Conservation (phyloP, 2,329 filamentous ascomycete genomes). For the Penicillium olsonii region DNA sequence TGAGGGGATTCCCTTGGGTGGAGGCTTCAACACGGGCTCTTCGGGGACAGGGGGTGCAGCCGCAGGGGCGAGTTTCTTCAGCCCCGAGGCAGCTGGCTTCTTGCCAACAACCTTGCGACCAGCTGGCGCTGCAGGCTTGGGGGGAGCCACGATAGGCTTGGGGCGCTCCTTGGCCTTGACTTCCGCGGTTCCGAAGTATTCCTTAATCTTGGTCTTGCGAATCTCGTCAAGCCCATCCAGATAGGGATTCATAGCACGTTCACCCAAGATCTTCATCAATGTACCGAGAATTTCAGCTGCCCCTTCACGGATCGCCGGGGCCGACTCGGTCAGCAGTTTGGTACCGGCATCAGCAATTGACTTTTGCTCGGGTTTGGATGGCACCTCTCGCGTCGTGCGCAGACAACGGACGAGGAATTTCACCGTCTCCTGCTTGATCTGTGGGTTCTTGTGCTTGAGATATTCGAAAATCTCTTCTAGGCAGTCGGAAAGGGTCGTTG, state of each 20-base stretch:
- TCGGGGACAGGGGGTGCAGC: conserved; percentile 25
- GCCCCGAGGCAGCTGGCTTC: conserved; percentile 48
- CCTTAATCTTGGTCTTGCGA: conserved; percentile 91
- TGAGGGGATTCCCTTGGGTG: conserved; percentile 44
- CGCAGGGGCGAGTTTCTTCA: conserved; percentile 52
- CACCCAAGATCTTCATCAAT: conserved; percentile 97
- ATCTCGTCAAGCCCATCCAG: conserved; percentile 94
- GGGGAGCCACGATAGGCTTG: conserved; percentile 67
- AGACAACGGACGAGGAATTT: conserved; percentile 90
- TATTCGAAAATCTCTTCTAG: conserved; percentile 88
- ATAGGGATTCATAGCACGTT: conserved; percentile 90
- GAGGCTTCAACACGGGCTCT: conserved; percentile 46
- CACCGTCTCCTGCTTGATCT: conserved; percentile 93
- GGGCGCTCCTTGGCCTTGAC: conserved; percentile 91
- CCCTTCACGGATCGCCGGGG: conserved; percentile 79
- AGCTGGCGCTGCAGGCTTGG: conserved; percentile 59
- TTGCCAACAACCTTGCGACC: conserved; percentile 59
- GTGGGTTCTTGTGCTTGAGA: conserved; percentile 91
- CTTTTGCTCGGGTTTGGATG: conserved; percentile 78
- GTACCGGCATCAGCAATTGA: conserved; percentile 85
- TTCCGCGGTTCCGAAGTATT: conserved; percentile 79
- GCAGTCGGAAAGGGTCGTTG: conserved; percentile 76
- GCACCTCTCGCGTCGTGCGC: conserved; percentile 78
- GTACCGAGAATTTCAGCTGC: conserved; percentile 92
- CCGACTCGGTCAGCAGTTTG: conserved; percentile 87